Conservation (phyloP, 164 flowering plant genomes). For the Protea cynaroides region DNA sequence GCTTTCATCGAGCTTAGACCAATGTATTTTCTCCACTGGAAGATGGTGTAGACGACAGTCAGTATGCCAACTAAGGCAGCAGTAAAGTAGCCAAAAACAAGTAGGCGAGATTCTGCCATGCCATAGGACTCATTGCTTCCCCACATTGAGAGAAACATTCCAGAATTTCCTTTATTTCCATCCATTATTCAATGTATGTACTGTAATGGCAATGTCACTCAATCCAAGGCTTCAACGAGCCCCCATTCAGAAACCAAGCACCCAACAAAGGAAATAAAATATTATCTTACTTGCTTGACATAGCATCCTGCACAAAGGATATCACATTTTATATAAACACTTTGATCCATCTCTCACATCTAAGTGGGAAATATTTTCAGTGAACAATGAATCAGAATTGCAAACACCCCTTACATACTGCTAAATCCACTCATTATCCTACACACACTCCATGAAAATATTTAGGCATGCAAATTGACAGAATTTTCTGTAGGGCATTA, state of each 20-base stretch:
- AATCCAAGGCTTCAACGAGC: neutral
- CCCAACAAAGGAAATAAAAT: neutral
- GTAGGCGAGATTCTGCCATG: constrained; percentile 52
- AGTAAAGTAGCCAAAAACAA: constrained; percentile 51
- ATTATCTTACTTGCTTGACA: neutral
- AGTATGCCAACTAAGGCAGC: constrained; percentile 70
- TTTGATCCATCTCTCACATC: neutral
- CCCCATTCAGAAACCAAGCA: neutral
- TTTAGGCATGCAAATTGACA: neutral
- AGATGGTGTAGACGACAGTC: constrained; percentile 76
- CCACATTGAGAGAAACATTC: constrained; percentile 34
- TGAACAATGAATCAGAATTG: neutral
- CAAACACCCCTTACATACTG: neutral
- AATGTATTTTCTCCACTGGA: constrained; percentile 88
- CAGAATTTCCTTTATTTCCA: constrained; percentile 19
- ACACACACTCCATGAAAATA: neutral
- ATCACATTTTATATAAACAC: neutral
- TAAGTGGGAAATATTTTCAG: neutral
- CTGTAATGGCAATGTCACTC: neutral
- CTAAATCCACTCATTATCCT: constrained; percentile 2
- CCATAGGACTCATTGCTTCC: constrained; percentile 30
- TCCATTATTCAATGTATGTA: constrained; percentile 38
- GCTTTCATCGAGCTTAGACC: constrained; percentile 90
- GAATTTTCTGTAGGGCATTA: too few species aligned
- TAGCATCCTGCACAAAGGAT: neutral